Evolutionary conservation across 2,329 filamentous ascomycete genomes (phyloP).

Genomic region (Colletotrichum sp.): DNA sequence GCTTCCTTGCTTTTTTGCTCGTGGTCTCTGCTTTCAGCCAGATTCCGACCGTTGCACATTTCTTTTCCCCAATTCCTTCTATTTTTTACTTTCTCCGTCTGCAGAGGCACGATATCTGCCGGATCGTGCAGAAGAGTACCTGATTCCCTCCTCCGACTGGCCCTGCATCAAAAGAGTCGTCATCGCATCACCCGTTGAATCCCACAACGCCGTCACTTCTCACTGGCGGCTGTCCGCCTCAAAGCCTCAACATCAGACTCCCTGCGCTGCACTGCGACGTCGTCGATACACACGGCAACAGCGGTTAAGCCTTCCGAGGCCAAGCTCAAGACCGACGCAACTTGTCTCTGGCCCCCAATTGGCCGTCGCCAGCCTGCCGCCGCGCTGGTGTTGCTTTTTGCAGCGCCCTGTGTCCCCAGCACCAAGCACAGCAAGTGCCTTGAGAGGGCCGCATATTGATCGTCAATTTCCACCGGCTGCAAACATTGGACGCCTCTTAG

Average conservation of each 20-base stretch:
- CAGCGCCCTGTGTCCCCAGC: background rate
- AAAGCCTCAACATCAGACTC: constrained; percentile 4
- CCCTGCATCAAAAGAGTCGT: background rate
- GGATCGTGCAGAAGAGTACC: background rate
- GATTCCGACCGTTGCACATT: background rate
- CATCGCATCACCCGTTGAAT: background rate
- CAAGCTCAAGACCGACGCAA: background rate
- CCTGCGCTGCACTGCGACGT: background rate
- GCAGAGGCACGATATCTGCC: background rate
- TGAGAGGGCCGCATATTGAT: constrained; percentile 6
- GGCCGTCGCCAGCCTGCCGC: background rate
- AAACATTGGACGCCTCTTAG: constrained; percentile 21
- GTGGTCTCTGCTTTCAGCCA: background rate
- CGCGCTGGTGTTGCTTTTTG: constrained; percentile 1
- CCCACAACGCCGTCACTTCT: background rate
- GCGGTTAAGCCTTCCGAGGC: background rate
- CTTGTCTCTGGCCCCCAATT: background rate
- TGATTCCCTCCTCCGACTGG: background rate
- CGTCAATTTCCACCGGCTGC: constrained; percentile 18
- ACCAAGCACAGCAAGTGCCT: background rate
- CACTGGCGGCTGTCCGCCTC: background rate
- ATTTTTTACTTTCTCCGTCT: background rate
- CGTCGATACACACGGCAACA: background rate
- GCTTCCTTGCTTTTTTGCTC: background rate
- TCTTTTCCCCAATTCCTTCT: background rate